Conservation (phyloP, 495 filamentous ascomycete genomes). For the Penicillium roqueforti region DNA sequence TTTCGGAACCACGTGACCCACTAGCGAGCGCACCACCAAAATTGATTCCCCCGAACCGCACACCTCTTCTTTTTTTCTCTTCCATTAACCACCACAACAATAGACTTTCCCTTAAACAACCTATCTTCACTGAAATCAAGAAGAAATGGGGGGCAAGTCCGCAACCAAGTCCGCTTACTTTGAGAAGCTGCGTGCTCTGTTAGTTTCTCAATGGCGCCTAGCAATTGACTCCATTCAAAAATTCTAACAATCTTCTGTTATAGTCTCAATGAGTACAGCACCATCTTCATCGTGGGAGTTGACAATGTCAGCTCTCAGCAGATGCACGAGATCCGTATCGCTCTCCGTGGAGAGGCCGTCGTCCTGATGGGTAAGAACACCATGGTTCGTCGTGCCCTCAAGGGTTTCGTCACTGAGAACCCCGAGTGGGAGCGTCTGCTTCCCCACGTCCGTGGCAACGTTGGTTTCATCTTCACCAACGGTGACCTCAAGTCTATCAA, state of each 20-base stretch:
- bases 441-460: conserved; percentile 92
- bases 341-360: conserved; percentile 82
- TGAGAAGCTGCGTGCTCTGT: conserved; percentile 86
- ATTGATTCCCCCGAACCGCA: conserved; percentile 28
- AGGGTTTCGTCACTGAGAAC: conserved; percentile 84
- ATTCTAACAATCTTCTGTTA: background rate
- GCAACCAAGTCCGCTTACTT: conserved; percentile 96
- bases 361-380: conserved; percentile 99
- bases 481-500: conserved; percentile 84
- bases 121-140: conserved; percentile 83
- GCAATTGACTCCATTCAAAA: background rate
- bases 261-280: conserved; percentile 78
- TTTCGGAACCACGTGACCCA: conserved; percentile 32
- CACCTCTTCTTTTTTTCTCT: conserved; percentile 17
- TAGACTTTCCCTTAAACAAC: conserved; percentile 84
- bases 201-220: background rate
- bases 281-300: conserved; percentile 94
- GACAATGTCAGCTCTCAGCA: conserved; percentile 99
- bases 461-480: conserved; percentile 99
- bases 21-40: conserved; percentile 43
- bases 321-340: conserved; percentile 98
- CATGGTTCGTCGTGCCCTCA: conserved; percentile 98
- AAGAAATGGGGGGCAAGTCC: conserved; percentile 99
- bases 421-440: conserved; percentile 98
- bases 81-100: conserved; percentile 30